phyloP scores from a whole-genome alignment of 2,329 filamentous ascomycete genomes.

The Volutella citrinella region DNA sequence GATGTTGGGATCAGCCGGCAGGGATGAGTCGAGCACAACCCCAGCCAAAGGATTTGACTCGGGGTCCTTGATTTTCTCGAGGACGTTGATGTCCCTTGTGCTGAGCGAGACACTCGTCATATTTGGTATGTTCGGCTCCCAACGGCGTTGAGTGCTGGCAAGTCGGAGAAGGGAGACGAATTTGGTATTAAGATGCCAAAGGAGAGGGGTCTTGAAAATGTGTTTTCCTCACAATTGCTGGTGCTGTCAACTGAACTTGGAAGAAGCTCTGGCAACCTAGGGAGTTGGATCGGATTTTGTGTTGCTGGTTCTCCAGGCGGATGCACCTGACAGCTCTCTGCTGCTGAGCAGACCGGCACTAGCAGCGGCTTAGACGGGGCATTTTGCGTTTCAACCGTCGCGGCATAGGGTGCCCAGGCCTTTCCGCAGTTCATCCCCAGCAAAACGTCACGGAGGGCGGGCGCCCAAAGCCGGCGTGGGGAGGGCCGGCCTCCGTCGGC shows the following conservation, averaged over 20 bases:
- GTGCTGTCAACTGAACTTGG: too few relatives aligned
- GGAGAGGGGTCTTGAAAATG: too few relatives aligned
- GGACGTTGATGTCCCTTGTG: conserved; percentile 57
- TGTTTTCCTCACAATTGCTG: conserved; percentile 1
- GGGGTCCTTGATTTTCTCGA: conserved; percentile 66
- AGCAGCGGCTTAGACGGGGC: too few relatives aligned
- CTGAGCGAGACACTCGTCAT: conserved; percentile 54
- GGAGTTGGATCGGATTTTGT: too few relatives aligned
- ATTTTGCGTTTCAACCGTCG: too few relatives aligned
- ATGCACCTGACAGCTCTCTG: too few relatives aligned
- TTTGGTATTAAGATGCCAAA: too few relatives aligned
- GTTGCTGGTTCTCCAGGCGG: too few relatives aligned
- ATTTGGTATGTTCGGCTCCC: conserved; percentile 10
- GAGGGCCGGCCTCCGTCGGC: conserved; percentile 37
- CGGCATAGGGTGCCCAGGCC: too few relatives aligned
- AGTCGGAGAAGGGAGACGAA: background rate
- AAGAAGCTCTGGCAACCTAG: too few relatives aligned
- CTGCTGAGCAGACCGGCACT: too few relatives aligned
- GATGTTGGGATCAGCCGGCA: conserved; percentile 57
- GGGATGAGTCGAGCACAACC: conserved; percentile 51
- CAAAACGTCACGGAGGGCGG: too few relatives aligned
- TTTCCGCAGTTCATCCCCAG: conserved; percentile 15
- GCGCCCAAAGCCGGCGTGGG: conserved; percentile 12
- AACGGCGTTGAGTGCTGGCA: conserved; percentile 1
- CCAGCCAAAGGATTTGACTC: conserved; percentile 56